Base-by-base conservation (phyloP, 768 basidiomycete genomes). In the Calocera viscosa region DNA sequence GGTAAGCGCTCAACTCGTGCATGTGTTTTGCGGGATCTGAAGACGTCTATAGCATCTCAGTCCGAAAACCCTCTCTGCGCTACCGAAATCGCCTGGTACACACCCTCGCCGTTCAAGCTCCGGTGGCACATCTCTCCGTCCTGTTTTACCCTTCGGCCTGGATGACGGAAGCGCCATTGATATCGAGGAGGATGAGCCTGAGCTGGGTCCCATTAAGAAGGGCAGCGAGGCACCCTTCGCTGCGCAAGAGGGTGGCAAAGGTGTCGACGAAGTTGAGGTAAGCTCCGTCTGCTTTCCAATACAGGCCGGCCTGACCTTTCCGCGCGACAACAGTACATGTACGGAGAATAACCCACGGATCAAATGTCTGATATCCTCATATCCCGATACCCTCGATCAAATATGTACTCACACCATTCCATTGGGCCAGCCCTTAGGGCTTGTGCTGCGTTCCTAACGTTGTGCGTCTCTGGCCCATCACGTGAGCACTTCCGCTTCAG, bases 41-140 rank as follows among this genome's bases (percentile, higher is more conserved):
- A 64, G 63, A 65, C 64, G n/a, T 28, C 41, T 69, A 22, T 70
- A 94, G 94, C 94, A 95, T 73, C 90, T 97, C 88, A 95, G 94
- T 70, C 92, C 93, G 2, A 90, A 91, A 77, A 94, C 93, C 1
- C 89, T 97, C 85, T 90, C 90, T 14, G 89, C 92, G 10, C 80
- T 97, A 60, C 90, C 94, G 0, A 94, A 94, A 75, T 94, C 92
- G 0, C 94, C 94, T 19, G 88, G 88, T 17, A 87, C 89, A 47
- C 80, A 81, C 63, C 83, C 76, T 2, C 73, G 94, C 28, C 83
- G 93, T 28, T 90, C 90, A 35, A 91, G 90, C 69, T 89, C 91
- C 5, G 69, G 68, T 26, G 91, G 91, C 35, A 83, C 83, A 30
- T 86, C 91, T 16, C 82, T 97, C 63, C 85, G 94, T 35, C 93